Conservation (phyloP, 2,329 filamentous ascomycete genomes). For the Trichocomaceae sp. region DNA sequence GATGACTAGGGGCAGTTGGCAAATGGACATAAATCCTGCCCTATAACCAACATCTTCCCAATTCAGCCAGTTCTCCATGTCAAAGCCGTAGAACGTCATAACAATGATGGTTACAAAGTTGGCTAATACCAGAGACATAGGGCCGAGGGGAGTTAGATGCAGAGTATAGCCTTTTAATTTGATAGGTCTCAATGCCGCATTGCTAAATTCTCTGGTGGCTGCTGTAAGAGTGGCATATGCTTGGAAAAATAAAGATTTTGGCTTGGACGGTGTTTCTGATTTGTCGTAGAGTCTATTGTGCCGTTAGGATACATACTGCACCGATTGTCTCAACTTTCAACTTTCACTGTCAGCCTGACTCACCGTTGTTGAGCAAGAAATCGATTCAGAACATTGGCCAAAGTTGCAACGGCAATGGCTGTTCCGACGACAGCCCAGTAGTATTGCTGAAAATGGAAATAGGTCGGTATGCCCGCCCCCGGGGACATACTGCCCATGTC, state of each 20-base stretch:
- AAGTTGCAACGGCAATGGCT: conserved; percentile 28
- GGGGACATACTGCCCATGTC: conserved; percentile 37
- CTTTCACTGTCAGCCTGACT: conserved; percentile 5
- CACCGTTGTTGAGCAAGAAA: conserved; percentile 47
- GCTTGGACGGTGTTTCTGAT: conserved; percentile 45
- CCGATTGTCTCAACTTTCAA: too few relatives aligned
- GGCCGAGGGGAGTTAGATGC: conserved; percentile 36
- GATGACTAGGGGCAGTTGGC: conserved; percentile 51
- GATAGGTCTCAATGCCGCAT: conserved; percentile 39
- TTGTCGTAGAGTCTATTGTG: conserved; percentile 40
- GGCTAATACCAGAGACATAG: conserved; percentile 27
- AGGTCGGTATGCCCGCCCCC: conserved; percentile 38
- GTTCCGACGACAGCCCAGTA: conserved; percentile 48
- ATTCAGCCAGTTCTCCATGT: conserved; percentile 43
- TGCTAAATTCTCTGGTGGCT: conserved; percentile 47
- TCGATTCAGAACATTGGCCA: conserved; percentile 41
- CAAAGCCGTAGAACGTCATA: conserved; percentile 51
- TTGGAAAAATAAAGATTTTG: conserved; percentile 43
- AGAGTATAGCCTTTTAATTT: conserved; percentile 25
- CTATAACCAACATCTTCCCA: conserved; percentile 54
- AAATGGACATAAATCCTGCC: conserved; percentile 47
- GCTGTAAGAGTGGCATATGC: conserved; percentile 49
- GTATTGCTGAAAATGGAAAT: conserved; percentile 45
- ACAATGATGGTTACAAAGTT: conserved; percentile 49
- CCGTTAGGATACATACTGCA: background rate